A percentile compares a stretch with the other conserved stretches of the same genome.
phyloP scores from a whole-genome alignment of 1,284 basidiomycete genomes.

The Trichosporon sp. region DNA sequence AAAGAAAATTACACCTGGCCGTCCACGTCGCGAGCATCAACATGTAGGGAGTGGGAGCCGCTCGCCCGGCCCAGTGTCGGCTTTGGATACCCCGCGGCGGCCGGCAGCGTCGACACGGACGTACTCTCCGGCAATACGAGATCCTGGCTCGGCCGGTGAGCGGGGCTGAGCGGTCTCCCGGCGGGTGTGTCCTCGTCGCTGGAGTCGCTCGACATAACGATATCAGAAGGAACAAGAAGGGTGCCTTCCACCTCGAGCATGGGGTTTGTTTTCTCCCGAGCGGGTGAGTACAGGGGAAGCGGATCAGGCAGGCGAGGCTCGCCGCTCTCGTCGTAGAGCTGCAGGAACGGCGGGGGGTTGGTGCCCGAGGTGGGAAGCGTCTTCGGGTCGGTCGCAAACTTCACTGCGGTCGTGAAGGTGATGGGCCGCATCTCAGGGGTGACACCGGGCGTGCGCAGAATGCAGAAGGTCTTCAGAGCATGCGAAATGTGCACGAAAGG shows the following conservation, averaged over 20 bases:
- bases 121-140: background rate
- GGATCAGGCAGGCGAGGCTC: background rate
- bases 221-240: background rate
- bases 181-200: background rate
- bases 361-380: background rate
- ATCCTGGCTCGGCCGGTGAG: background rate
- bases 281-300: background rate
- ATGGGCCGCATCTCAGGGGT: background rate
- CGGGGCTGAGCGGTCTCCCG: background rate
- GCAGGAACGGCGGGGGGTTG: background rate
- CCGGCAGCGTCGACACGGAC: background rate
- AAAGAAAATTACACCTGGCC: background rate
- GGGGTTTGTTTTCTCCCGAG: background rate
- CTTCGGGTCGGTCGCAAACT: background rate
- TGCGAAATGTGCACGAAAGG: conserved; percentile 1
- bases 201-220: background rate
- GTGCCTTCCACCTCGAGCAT: background rate
- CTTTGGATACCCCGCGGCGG: background rate
- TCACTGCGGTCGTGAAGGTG: background rate
- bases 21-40: background rate
- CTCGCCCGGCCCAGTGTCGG: background rate
- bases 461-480: background rate
- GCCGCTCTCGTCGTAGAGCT: background rate
- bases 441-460: background rate
- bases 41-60: background rate